Base-by-base conservation (phyloP, 441 rosid genomes). In the Pelargonium cotyledonis region DNA sequence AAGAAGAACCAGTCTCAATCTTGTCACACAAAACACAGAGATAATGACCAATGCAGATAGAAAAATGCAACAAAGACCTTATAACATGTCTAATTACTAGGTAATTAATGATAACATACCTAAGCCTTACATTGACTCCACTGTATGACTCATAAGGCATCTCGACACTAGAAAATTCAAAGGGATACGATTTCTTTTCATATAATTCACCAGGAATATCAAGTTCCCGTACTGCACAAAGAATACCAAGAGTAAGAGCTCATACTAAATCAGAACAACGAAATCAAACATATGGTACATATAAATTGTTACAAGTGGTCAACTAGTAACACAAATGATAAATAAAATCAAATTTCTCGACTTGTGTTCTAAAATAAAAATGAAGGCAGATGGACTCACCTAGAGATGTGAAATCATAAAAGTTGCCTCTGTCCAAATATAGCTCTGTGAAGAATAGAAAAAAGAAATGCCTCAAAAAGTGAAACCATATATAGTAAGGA, bases 131-230 rank as follows among this genome's bases (percentile, higher is more conserved):
- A 79, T 94, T 94, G 61, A 91, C 89, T 19, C 97, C 99, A 71
- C 80, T 90, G 81, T 90, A 95, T 1, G 99, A 85, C 81, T 95
- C 97, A 44, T 92, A 81, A 0, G 98, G 98, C 99, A 95, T 92
- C 85, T 92, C 98, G 41, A 92, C 97, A 0, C 90, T 84, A 14
- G 99, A 83, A 75, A 95, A 95, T 70, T 95, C 99, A 75, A 95
- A 95, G 8, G 97, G 93, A 71, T 95, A 92, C 1, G 95, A 77
- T 80, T 95, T 95, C 62, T 85, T 83, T 77, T 95, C 99, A 72
- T 88, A 89, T 80, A 95, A 80, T 67, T 95, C 98, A 72, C 99
- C 98, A 75, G 98, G 99, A 66, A 95, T 87, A 77, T 95, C 99
- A 72, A 95, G 79, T 77, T 95, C 97, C 65, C 97, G 97, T 40